Evolutionary conservation across 306 rosid genomes (phyloP).

Genomic region (Citrullus amarus): DNA sequence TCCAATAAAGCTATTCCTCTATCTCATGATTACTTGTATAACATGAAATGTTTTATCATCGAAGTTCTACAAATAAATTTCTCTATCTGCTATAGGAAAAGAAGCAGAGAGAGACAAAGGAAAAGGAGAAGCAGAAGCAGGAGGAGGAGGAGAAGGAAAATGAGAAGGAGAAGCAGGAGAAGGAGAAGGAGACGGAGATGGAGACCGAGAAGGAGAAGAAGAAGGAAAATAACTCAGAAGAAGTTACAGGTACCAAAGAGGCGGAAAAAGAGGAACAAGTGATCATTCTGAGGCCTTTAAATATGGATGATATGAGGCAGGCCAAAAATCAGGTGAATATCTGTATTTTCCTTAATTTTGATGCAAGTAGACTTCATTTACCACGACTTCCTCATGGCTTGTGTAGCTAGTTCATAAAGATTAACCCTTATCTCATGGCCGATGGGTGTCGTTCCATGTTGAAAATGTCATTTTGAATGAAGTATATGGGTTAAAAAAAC

Average conservation of each 20-base stretch:
- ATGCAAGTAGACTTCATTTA: neutral
- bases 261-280: slow-evolving; percentile 44
- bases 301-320: slow-evolving; percentile 86
- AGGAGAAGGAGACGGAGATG: neutral
- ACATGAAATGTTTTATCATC: neutral
- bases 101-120: slow-evolving; percentile 33
- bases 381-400: neutral
- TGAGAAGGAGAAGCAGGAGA: neutral
- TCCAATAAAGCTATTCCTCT: slow-evolving; percentile 2
- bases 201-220: neutral
- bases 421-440: neutral
- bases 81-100: slow-evolving; percentile 41
- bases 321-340: slow-evolving; percentile 73
- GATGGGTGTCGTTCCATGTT: neutral
- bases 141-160: slow-evolving; percentile 27
- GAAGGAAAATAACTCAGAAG: slow-evolving; percentile 33
- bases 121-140: slow-evolving; percentile 33
- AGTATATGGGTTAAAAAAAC: neutral
- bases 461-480: neutral
- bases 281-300: slow-evolving; percentile 55
- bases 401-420: neutral
- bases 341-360: neutral
- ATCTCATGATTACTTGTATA: neutral
- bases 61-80: neutral
- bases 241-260: slow-evolving; percentile 29